Base-by-base conservation (phyloP, 208 protist genomes). In the Acanthamoeba triangularis region DNA sequence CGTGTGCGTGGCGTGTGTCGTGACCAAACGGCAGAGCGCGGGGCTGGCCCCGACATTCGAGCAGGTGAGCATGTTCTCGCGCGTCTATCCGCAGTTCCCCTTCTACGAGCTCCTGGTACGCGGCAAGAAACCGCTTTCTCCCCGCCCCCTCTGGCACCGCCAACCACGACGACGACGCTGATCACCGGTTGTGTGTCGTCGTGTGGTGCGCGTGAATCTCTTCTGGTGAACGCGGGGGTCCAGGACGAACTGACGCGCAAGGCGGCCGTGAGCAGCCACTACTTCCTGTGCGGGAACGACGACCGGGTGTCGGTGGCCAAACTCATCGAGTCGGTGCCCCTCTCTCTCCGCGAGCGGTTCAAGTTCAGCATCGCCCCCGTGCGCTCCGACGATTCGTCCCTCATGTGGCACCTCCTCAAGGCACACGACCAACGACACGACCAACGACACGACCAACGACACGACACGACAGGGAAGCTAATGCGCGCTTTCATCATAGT, bases 281-380 rank as follows among this genome's bases (percentile, higher is more conserved):
- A 97, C 61, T 97, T 97, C 18, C 35, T 97, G 33, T 85, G 82
- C 16, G 52, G 78, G 7, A 91, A 61, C 23, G 44, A 95, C 8
- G 78, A 93, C 2, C 85, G 85, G 41, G 28, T 96, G 44, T 54
- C 69, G 7, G 37, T 61, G 7, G 90, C 61, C 54, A 61, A 49
- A 13, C 63, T 94, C n/a, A 69, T 94, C 44, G 90, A 94, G 28
- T 33, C 41, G 6, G 41, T 80, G 25, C 61, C 61, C 7, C 90
- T 94, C 44, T 61, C 90, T 3, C 90, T 94, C 3, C 65, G 69
- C 14, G 90, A 94, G 47, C 61, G 61, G 16, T 94, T 52, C 90
- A 74, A 80, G 47, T 94, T 94, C 30, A 82, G 65, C 47, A 80
- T 69, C 69, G 54, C 61, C 13, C 90, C 90, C n/a, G 90, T 94